phyloP scores from a whole-genome alignment of 768 basidiomycete species.

The Tulasnella sp. region DNA sequence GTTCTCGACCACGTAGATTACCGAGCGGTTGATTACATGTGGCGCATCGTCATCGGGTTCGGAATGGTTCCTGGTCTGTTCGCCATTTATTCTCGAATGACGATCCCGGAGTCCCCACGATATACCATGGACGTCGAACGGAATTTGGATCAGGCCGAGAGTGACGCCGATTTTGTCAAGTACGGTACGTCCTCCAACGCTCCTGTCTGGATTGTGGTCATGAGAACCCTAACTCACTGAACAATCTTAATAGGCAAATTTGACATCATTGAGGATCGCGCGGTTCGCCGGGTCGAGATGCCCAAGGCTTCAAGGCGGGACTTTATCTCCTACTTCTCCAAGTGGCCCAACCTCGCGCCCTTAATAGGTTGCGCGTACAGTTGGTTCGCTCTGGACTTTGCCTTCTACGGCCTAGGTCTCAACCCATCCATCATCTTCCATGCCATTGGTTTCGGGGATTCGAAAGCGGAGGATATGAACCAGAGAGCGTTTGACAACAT shows the following conservation, averaged over 20 bases:
- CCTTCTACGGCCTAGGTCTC: constrained; percentile 40
- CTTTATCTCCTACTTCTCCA: constrained; percentile 37
- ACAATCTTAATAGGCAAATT: constrained; percentile 40
- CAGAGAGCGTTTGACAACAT: constrained; percentile 41
- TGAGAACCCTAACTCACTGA: not conserved
- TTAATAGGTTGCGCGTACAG: constrained; percentile 38
- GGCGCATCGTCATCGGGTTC: constrained; percentile 39
- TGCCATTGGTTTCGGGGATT: constrained; percentile 40
- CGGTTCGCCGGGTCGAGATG: constrained; percentile 36
- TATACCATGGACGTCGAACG: constrained; percentile 39
- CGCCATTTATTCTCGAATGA: constrained; percentile 45
- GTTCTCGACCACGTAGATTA: constrained; percentile 33
- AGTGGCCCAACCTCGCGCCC: constrained; percentile 39
- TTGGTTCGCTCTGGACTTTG: constrained; percentile 38
- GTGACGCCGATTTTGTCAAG: constrained; percentile 36
- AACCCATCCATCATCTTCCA: constrained; percentile 38
- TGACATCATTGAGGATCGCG: constrained; percentile 35
- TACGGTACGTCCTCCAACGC: not conserved
- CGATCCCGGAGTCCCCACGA: constrained; percentile 38
- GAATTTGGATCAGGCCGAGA: constrained; percentile 36
- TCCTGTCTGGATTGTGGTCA: not conserved
- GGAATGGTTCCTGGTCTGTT: constrained; percentile 38
- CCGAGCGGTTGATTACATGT: constrained; percentile 53
- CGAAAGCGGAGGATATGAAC: constrained; percentile 37
- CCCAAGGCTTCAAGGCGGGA: constrained; percentile 38